phyloP scores from a whole-genome alignment of 2,329 filamentous ascomycete genomes.

The Paecilomyces niveus region DNA sequence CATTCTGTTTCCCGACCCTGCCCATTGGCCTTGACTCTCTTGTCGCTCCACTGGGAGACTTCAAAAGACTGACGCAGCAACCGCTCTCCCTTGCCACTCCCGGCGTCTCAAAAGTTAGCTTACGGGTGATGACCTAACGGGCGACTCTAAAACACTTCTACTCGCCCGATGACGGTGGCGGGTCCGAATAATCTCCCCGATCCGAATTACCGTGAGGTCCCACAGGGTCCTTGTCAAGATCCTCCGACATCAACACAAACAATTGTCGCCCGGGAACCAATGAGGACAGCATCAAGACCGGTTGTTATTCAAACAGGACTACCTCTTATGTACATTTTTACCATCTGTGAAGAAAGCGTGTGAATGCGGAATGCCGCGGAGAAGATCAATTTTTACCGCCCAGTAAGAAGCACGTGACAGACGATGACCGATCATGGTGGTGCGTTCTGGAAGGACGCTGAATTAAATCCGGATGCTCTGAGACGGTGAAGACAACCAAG shows the following conservation, averaged over 20 bases:
- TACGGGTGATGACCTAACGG: background rate
- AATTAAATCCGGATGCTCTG: background rate
- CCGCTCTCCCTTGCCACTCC: background rate
- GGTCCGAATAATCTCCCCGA: conserved; percentile 2
- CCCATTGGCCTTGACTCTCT: no score
- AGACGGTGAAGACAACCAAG: background rate
- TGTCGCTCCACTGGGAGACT: no score
- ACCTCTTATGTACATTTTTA: background rate
- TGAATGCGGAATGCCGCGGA: background rate
- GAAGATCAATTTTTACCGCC: background rate
- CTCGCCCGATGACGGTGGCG: conserved; percentile 1
- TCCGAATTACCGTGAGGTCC: background rate
- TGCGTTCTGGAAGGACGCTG: background rate
- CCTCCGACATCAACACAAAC: no score
- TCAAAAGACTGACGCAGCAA: background rate
- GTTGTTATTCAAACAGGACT: background rate
- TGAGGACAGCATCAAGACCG: no score
- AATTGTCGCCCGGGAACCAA: no score
- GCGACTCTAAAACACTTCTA: background rate
- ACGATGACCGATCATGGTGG: background rate
- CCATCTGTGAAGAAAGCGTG: background rate
- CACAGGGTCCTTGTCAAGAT: background rate
- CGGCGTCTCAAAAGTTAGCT: background rate
- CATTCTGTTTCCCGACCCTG: no score
- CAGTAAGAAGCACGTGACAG: background rate